Base-by-base conservation (phyloP, 495 filamentous ascomycete genomes). In the Chlorociboria aeruginascens region DNA sequence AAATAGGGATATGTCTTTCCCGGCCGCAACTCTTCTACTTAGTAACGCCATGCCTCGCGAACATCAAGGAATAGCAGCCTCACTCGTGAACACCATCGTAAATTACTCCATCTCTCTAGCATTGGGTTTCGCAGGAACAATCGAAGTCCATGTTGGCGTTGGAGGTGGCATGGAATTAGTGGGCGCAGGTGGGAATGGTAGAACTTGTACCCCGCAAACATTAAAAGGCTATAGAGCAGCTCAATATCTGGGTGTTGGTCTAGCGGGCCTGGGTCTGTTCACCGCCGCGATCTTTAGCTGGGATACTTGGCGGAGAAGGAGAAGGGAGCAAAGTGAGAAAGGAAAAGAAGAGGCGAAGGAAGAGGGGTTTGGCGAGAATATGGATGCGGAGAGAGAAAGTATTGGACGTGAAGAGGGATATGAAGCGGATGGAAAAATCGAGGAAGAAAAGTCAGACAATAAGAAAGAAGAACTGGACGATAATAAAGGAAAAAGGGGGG, bases 41-140 rank as follows among this genome's bases (percentile, higher is more conserved):
- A 76, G 69, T 41, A 73, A 81, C 49, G 62, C 69, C 7, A 66
- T 83, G 45, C 64, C 63, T 6, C 69, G 67, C 36, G 67, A 79
- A 45, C 72, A 83, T 55, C 79, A 86, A 57, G 81, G 81, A 6
- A 66, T 83, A 8, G 78, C 74, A 3, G 77, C 75, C 0, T 74
- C 68, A 10, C 59, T 88, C 20, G 74, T 84, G 10, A 79, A 66
- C 36, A 83, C 79, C 0, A 64, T 78, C 7, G 73, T 83, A 41
- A 83, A 85, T 48, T 86, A 85, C 50, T 72, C 67, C 37, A 82
- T 86, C 47, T 75, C 72, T 0, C 55, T 84, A 12, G 79, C 79
- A 0, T 57, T 86, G 6, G 82, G 82, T 0, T 64, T 85, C 43
- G 81, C 79, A 0, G 80, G 79, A 0, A 83, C 77, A 1, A 69